Evolutionary conservation across 371 early-diverging fungal genomes (phyloP).

Genomic region (Gilbertella persicaria): DNA sequence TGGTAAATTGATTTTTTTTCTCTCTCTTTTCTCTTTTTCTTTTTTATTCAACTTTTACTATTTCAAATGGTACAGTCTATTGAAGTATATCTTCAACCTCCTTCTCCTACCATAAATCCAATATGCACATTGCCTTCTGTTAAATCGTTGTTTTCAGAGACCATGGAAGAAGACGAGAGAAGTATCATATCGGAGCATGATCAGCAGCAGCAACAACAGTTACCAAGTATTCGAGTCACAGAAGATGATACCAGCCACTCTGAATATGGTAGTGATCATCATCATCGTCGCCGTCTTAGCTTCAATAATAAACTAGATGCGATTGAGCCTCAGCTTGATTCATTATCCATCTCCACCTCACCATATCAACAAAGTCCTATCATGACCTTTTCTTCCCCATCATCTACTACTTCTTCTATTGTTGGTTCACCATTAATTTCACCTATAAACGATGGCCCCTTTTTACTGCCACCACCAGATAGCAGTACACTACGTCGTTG

Average conservation of each 20-base stretch:
- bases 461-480: conserved; percentile 17
- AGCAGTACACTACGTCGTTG: conserved; percentile 7
- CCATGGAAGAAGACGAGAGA: conserved; percentile 3
- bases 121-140: conserved; percentile 15
- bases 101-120: conserved; percentile 14
- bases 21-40: not conserved
- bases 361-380: conserved; percentile 23
- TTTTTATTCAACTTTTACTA: conserved; percentile 1
- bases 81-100: conserved; percentile 23
- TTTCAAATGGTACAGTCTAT: conserved; percentile 14
- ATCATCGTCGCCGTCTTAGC: not conserved
- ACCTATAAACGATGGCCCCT: conserved; percentile 9
- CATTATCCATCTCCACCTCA: conserved; percentile 11
- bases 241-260: not conserved
- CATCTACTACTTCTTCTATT: conserved; percentile 12
- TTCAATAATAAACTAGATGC: conserved; percentile 9
- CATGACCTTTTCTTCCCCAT: conserved; percentile 20
- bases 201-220: not conserved
- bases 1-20: conserved; percentile 7
- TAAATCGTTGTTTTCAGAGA: conserved; percentile 10
- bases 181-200: not conserved
- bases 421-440: conserved; percentile 16
- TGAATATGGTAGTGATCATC: conserved; percentile 1
- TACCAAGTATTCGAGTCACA: conserved; percentile 10
- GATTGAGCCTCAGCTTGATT: conserved; percentile 16